Evolutionary conservation across 192 early-diverging fungal genomes (phyloP).

Genomic region (Coemansia sp.): DNA sequence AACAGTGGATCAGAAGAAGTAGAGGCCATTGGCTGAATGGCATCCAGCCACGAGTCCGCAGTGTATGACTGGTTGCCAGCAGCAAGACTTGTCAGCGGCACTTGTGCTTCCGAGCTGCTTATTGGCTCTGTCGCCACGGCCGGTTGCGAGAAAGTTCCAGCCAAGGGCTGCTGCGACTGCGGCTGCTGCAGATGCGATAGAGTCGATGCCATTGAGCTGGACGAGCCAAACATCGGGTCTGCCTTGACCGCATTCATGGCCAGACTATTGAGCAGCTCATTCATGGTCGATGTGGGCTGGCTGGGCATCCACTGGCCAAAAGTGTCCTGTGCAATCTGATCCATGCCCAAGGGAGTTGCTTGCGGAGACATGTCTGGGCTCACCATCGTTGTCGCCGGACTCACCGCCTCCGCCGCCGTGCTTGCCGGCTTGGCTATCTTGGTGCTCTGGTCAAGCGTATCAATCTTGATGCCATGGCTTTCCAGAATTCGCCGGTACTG

Average conservation of each 20-base stretch:
- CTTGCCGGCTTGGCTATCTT: not conserved
- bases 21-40: not conserved
- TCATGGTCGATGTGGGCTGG: constrained; percentile 10
- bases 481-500: constrained; percentile 43
- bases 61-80: not conserved
- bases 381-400: constrained; percentile 7
- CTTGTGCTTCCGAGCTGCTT: not conserved
- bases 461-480: constrained; percentile 31
- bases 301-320: constrained; percentile 22
- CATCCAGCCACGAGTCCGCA: constrained; percentile 4
- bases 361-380: constrained; percentile 18
- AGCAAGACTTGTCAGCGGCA: not conserved
- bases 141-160: not conserved
- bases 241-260: constrained; percentile 32
- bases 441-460: constrained; percentile 4
- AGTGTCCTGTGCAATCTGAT: constrained; percentile 47
- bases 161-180: not conserved
- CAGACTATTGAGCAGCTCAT: constrained; percentile 21
- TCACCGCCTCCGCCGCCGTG: not conserved
- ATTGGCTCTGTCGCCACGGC: not conserved
- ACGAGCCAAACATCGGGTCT: constrained; percentile 47
- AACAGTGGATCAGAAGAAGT: constrained; percentile 19
- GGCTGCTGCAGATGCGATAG: not conserved
- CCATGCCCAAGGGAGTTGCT: constrained; percentile 24
- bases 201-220: not conserved